A percentile compares a stretch with the other conserved stretches of the same genome.
phyloP scores from a whole-genome alignment of 2,329 filamentous ascomycete species.

The Diplodia intermedia region DNA sequence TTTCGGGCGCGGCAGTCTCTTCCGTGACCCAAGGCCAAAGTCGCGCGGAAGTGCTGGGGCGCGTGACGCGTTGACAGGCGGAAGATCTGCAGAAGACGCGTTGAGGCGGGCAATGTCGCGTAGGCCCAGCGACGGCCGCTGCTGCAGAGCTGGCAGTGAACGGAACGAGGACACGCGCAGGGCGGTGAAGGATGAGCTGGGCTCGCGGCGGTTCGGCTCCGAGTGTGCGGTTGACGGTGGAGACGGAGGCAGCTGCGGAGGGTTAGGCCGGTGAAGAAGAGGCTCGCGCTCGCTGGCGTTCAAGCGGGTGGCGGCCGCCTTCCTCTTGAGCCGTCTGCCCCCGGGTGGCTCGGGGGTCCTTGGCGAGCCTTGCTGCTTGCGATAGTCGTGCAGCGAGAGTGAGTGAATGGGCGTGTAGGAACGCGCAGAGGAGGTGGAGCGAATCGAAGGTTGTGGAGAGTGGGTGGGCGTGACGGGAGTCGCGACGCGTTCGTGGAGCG shows the following conservation, averaged over 20 bases:
- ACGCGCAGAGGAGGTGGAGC: conserved; percentile 37
- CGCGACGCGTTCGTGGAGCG: conserved; percentile 19
- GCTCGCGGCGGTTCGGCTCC: conserved; percentile 38
- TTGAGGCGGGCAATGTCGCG: conserved; percentile 30
- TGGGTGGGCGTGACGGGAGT: conserved; percentile 45
- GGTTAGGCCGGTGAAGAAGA: conserved; percentile 34
- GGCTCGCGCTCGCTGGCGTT: conserved; percentile 42
- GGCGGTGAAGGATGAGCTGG: conserved; percentile 36
- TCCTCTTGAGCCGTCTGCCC: conserved; percentile 47
- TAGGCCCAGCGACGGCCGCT: conserved; percentile 43
- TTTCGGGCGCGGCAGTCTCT: conserved; percentile 33
- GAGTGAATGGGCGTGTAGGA: conserved; percentile 37
- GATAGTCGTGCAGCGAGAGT: conserved; percentile 50
- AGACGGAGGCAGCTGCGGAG: conserved; percentile 40
- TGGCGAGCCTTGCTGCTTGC: conserved; percentile 48
- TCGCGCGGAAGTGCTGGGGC: conserved; percentile 9
- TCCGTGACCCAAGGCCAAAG: conserved; percentile 18
- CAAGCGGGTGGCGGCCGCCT: conserved; percentile 45
- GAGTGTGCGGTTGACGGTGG: conserved; percentile 37
- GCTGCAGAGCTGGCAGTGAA: conserved; percentile 36
- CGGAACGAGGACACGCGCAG: conserved; percentile 36
- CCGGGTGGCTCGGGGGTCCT: conserved; percentile 40
- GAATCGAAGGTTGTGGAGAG: conserved; percentile 47
- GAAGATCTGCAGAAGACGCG: conserved; percentile 21
- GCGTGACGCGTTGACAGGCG: background rate